Base-by-base conservation (phyloP, 192 early-diverging fungal genomes). In the Coemansia sp. region DNA sequence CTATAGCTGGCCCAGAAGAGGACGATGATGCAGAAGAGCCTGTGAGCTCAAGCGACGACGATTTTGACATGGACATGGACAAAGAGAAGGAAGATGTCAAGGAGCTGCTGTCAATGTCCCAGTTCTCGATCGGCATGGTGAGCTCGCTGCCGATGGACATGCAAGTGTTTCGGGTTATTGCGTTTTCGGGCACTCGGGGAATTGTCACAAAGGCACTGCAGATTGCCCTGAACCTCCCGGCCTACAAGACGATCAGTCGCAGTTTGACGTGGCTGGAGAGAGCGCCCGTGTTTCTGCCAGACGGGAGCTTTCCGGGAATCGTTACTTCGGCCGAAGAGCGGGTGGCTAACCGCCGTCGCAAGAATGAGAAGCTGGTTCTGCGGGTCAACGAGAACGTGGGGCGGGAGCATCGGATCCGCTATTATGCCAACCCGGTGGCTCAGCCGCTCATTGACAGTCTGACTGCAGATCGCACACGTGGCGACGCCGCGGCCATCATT, bases 331-430 rank as follows among this genome's bases (percentile, higher is more conserved):
- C 28, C 6, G 46, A 44, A 22, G 28, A 47, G 19, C 36, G 44
- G n/a, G 19, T 38, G 19, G 44, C 25, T 14, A 65, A 65, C 34
- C 27, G 23, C 8, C 30, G 33, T 32, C 51, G 34, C 17, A 34
- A 54, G 16, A 16, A 35, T n/a, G 66, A 54, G 49, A 47, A 38
- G 33, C 33, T 73, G 18, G 4, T 73, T 13, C 17, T 22, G 11
- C 16, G 23, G 1, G 34, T 64, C 16, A 53, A 60, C 5, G 68
- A 72, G 45, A 56, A 47, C 38, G 18, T 56, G 18, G 68, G 68
- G 2, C 68, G 68, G 12, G 68, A 72, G 61, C 61, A 52, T 38
- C 51, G 68, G 17, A 64, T 56, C 36, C 68, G 68, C 14, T 56
- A 29, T 30, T 72, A 56, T 52, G 56, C 36, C 4, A 72, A 72